These are phyloP conservation scores for Leccinum longicurvipes DNA, from an alignment of 768 basidiomycete genomes.

Conservation along the genomic window DNA sequence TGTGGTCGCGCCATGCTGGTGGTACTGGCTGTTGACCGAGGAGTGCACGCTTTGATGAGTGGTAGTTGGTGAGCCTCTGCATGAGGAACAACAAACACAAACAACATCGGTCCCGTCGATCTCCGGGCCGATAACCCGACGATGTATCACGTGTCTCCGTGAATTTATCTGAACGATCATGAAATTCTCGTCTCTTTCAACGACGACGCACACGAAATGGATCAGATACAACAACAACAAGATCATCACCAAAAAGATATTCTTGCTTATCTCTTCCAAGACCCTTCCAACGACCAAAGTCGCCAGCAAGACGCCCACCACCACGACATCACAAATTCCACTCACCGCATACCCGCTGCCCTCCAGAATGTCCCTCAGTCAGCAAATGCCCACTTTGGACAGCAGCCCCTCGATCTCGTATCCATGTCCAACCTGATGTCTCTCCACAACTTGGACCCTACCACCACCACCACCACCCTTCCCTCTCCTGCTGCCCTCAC, in stretches of 20 bases:
- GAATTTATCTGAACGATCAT: too few relatives aligned
- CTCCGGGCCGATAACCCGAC: neutral
- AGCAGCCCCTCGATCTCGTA: constrained; percentile 46
- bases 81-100: constrained; percentile 9
- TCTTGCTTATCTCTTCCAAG: constrained; percentile 33
- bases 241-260: constrained; percentile 40
- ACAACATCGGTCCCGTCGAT: neutral
- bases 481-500: constrained; percentile 28
- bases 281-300: constrained; percentile 25
- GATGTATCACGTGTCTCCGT: neutral
- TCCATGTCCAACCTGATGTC: constrained; percentile 47
- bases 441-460: constrained; percentile 41
- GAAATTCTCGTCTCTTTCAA: neutral
- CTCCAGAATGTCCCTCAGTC: constrained; percentile 9
- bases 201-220: constrained; percentile 14
- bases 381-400: constrained; percentile 15
- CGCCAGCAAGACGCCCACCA: constrained; percentile 21
- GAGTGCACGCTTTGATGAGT: constrained; percentile 51
- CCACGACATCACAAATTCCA: neutral
- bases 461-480: neutral
- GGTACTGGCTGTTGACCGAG: constrained; percentile 53
- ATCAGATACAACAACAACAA: constrained; percentile 30
- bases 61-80: constrained; percentile 40
- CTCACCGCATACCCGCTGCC: constrained; percentile 14
- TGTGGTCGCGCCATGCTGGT: constrained; percentile 58